phyloP scores from a whole-genome alignment of 208 protist species.

The Naegleria gruberi region DNA sequence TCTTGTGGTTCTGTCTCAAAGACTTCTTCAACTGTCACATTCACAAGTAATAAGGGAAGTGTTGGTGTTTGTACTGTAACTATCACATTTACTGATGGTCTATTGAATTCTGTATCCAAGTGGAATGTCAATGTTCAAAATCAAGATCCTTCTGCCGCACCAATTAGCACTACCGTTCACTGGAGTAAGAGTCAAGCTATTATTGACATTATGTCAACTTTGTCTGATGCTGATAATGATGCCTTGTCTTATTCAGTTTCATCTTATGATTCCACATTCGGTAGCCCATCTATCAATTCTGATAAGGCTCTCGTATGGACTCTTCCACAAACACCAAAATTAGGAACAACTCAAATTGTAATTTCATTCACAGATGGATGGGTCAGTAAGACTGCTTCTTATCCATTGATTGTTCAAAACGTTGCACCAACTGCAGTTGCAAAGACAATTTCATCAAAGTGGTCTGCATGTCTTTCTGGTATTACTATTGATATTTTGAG shows the following conservation, averaged over 20 bases:
- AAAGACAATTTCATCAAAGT: neutral
- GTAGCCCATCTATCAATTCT: too few relatives aligned
- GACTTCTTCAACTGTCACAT: neutral
- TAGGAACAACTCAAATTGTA: too few relatives aligned
- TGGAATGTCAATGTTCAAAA: neutral
- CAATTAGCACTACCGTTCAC: neutral
- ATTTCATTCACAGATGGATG: too few relatives aligned
- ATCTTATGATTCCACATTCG: too few relatives aligned
- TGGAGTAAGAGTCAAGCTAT: neutral
- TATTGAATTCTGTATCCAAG: too few relatives aligned
- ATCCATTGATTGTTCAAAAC: neutral
- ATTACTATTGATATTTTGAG: neutral
- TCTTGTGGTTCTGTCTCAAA: neutral
- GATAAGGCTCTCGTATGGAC: too few relatives aligned
- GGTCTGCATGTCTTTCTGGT: neutral
- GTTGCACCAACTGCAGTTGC: neutral
- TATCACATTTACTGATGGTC: neutral
- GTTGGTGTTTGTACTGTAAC: neutral
- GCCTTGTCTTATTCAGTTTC: too few relatives aligned
- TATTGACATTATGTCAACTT: too few relatives aligned
- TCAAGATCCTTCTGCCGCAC: neutral
- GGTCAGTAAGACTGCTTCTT: neutral
- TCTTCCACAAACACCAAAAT: too few relatives aligned
- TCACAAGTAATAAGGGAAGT: neutral
- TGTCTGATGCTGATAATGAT: too few relatives aligned